Conservation (phyloP, 345 rosid genomes). For the Cardamine chenopodiifolia region DNA sequence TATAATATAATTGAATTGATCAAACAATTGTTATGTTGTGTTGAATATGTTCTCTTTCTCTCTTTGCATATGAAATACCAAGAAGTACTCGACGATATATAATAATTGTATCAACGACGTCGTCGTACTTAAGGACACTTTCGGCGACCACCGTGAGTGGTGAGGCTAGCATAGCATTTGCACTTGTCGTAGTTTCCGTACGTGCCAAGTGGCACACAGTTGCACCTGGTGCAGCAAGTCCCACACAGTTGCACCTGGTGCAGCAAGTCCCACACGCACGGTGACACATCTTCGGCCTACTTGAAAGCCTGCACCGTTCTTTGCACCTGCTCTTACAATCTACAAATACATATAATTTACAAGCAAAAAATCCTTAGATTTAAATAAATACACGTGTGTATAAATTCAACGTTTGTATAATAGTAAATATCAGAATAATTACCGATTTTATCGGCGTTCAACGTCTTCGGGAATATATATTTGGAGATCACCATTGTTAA, state of each 20-base stretch:
- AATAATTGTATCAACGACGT: not conserved
- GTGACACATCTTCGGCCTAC: constrained; percentile 57
- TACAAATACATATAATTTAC: constrained; percentile 10
- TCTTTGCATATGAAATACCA: not conserved
- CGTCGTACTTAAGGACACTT: constrained; percentile 59
- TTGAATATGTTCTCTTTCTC: too few relatives aligned
- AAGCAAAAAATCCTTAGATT: not conserved
- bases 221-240: constrained; percentile 71
- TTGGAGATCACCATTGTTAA: not conserved
- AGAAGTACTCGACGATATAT: not conserved
- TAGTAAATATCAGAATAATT: not conserved
- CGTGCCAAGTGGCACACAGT: constrained; percentile 73
- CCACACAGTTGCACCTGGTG: constrained; percentile 65
- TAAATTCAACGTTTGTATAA: constrained; percentile 9
- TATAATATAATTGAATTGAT: too few relatives aligned
- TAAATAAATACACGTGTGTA: not conserved
- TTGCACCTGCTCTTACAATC: constrained; percentile 58
- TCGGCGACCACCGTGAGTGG: constrained; percentile 64
- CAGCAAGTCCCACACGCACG: constrained; percentile 76
- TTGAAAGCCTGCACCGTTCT: constrained; percentile 57
- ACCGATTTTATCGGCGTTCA: constrained; percentile 26
- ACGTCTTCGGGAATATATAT: not conserved
- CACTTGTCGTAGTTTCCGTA: constrained; percentile 55
- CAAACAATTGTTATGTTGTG: too few relatives aligned
- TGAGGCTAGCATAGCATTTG: constrained; percentile 63